phyloP scores from a whole-genome alignment of 2,329 filamentous ascomycete genomes.

The Colletotrichum sp. region DNA sequence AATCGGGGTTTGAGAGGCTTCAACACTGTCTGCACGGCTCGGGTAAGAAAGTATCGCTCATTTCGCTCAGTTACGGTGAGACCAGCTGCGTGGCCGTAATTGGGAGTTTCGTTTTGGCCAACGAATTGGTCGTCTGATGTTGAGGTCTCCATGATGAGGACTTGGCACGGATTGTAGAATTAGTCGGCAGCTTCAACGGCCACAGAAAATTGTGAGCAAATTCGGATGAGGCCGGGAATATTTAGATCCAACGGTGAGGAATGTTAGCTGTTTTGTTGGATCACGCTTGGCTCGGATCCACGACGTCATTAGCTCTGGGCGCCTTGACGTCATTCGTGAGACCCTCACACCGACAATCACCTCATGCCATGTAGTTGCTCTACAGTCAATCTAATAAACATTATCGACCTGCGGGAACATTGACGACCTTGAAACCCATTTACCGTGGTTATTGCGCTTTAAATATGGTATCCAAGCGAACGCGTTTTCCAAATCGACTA shows the following conservation, averaged over 20 bases:
- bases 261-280: neutral
- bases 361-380: too few relatives aligned
- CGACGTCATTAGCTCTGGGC: neutral
- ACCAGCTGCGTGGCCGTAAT: neutral
- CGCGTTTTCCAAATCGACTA: too few relatives aligned
- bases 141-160: neutral
- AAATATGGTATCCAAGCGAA: too few relatives aligned
- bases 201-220: neutral
- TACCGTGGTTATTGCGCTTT: too few relatives aligned
- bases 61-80: neutral
- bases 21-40: neutral
- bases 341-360: neutral
- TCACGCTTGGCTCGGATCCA: neutral
- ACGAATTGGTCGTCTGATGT: neutral
- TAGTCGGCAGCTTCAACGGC: too few relatives aligned
- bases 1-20: neutral
- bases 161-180: accelerated
- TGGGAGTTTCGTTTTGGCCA: neutral
- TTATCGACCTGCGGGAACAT: too few relatives aligned
- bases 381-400: too few relatives aligned
- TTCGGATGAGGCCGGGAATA: accelerated
- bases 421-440: too few relatives aligned
- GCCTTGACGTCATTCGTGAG: neutral
- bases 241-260: neutral
- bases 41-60: neutral